Evolutionary conservation across 140 eudicot genomes (phyloP), one percentile per base, ranked within the genome.

Genomic region (Cichorium intybus): DNA sequence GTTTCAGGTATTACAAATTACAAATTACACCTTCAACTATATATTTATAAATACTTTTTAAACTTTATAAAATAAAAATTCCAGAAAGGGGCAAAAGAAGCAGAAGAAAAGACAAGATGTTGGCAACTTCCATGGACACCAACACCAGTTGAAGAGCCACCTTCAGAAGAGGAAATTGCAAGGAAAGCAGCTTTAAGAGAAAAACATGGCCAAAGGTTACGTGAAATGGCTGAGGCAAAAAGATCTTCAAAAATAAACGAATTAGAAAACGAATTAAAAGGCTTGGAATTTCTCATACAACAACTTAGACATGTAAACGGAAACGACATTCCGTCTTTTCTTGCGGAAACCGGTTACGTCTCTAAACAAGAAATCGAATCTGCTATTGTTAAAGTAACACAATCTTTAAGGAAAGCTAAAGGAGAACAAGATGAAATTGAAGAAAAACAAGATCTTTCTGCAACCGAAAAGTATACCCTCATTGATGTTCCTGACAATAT

Each of bases 71-170:
- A 53, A 20, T 59, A 11, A 15, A 26, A 28, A 39, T 66, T 31
- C 31, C 75, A 93, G 97, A 83, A 76, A 77, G 99, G 97, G 76
- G 79, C 70, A 33, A 85, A 88, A 73, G 89, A 93, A 81, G 90
- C 97, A 2, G 97, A 88, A 76, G 94, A 86, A 31, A 88, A 88
- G 66, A 81, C 88, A 8, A 71, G 82, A 60, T 81, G 86, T 75
- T 93, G 99, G 99, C 99, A 93, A 66, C 95, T 93, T 45, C 94
- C 97, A 0, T 93, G 95, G 89, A 83, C 97, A 12, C 99, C 99
- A 0, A 10, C 81, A 63, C 97, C 97, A 20, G 83, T 77, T 12
- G 97, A 88, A 71, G 94, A 83, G 64, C 94, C 81, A 4, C 95
- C 95, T 37, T 93, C 99, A 33, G 97, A 83, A 82, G 99, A 93